These are phyloP conservation scores for Irpex sp. DNA, from an alignment of 1,284 basidiomycete species.

Conservation along the genomic window DNA sequence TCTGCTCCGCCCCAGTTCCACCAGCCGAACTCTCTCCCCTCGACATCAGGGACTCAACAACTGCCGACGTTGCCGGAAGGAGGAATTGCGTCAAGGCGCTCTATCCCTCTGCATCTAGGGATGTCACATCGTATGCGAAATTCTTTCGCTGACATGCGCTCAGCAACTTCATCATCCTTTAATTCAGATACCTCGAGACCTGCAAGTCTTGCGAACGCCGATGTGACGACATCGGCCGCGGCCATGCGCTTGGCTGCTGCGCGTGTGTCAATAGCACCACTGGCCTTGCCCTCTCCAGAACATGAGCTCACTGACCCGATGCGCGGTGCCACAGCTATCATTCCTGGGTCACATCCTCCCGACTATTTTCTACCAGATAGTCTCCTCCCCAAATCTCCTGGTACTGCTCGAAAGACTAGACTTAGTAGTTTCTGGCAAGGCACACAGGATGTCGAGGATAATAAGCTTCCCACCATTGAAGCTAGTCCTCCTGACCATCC, in stretches of 20 bases:
- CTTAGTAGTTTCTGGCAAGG: slow-evolving; percentile 72
- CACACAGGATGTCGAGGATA: slow-evolving; percentile 42
- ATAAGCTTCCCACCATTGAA: slow-evolving; percentile 24
- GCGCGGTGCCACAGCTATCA: slow-evolving; percentile 62
- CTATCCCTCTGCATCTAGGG: slow-evolving; percentile 22
- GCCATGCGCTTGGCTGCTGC: slow-evolving; percentile 82
- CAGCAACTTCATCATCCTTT: slow-evolving; percentile 23
- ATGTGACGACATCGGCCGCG: slow-evolving; percentile 69
- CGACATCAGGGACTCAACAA: neutral
- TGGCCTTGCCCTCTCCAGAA: slow-evolving; percentile 83
- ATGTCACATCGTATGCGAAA: slow-evolving; percentile 49
- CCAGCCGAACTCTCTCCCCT: slow-evolving; percentile 6
- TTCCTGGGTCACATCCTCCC: slow-evolving; percentile 58
- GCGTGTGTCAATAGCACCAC: slow-evolving; percentile 70
- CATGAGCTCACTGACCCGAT: slow-evolving; percentile 85
- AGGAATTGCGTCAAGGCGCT: slow-evolving; percentile 13
- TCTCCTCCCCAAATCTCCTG: slow-evolving; percentile 35
- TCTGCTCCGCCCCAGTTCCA: slow-evolving; percentile 15
- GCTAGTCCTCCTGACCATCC: slow-evolving; percentile 21
- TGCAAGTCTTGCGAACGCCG: slow-evolving; percentile 36
- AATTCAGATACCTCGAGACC: slow-evolving; percentile 25
- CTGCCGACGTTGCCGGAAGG: slow-evolving; percentile 7
- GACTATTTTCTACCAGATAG: slow-evolving; percentile 9
- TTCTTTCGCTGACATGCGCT: slow-evolving; percentile 50
- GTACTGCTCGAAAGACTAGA: slow-evolving; percentile 48